phyloP scores from a whole-genome alignment of 2,329 filamentous ascomycete species.

The Fusarium sp. region DNA sequence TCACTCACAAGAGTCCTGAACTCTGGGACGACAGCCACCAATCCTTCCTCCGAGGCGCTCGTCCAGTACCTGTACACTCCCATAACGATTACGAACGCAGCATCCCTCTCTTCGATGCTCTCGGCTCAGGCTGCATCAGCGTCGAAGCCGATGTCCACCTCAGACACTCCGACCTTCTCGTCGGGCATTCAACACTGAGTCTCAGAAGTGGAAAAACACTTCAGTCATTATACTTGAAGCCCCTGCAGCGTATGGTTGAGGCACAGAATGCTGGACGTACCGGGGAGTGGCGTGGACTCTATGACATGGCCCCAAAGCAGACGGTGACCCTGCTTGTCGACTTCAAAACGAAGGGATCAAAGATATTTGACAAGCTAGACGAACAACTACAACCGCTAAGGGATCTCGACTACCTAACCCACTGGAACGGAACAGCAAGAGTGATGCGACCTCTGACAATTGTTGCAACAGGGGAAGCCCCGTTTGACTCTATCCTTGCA shows the following conservation, averaged over 20 bases:
- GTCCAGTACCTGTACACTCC: constrained; percentile 18
- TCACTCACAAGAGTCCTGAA: constrained; percentile 17
- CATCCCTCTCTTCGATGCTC: constrained; percentile 24
- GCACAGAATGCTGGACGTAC: neutral
- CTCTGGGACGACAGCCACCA: constrained; percentile 23
- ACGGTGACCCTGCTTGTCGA: constrained; percentile 16
- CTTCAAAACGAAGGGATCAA: constrained; percentile 4
- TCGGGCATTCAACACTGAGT: constrained; percentile 8
- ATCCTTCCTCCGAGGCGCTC: constrained; percentile 12
- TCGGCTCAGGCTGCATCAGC: constrained; percentile 22
- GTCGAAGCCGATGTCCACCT: constrained; percentile 23
- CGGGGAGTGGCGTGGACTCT: constrained; percentile 1
- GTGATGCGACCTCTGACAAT: constrained; percentile 13
- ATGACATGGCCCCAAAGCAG: constrained; percentile 4
- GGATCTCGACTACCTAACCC: constrained; percentile 15
- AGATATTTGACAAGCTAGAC: neutral
- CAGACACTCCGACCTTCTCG: neutral
- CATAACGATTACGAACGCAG: constrained; percentile 27
- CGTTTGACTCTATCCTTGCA: neutral
- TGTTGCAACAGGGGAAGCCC: constrained; percentile 10
- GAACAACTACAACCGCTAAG: constrained; percentile 7
- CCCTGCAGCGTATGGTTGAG: constrained; percentile 15
- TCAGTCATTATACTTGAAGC: constrained; percentile 4
- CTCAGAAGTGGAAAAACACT: neutral
- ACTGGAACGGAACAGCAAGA: constrained; percentile 23